A percentile compares a stretch with the other conserved stretches of the same genome.
Conservation (phyloP, 345 rosid species). For the Boechera divaricarpa region DNA sequence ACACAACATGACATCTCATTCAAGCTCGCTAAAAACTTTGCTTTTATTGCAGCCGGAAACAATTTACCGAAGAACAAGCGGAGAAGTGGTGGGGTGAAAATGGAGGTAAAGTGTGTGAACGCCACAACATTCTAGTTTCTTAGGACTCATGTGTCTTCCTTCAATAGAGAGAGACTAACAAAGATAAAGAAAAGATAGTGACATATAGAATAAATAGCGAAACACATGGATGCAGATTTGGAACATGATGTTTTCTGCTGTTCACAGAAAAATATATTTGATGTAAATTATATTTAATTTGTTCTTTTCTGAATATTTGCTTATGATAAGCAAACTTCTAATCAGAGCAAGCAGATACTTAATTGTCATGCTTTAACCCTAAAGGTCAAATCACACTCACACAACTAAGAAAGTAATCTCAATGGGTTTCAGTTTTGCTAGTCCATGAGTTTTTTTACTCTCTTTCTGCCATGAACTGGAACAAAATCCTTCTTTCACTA, state of each 20-base stretch:
- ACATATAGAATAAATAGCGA: slow-evolving; percentile 31
- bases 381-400: background rate
- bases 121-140: slow-evolving; percentile 52
- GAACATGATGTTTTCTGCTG: slow-evolving; percentile 21
- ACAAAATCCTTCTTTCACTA: no score
- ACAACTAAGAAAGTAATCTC: background rate
- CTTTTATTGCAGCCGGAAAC: slow-evolving; percentile 61
- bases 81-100: slow-evolving; percentile 95
- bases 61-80: slow-evolving; percentile 75
- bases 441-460: no score
- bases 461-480: no score
- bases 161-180: background rate
- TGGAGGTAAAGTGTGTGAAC: slow-evolving; percentile 64
- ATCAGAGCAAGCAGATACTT: background rate
- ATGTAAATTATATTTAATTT: slow-evolving; percentile 9
- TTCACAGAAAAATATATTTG: slow-evolving; percentile 3
- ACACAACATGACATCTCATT: background rate
- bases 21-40: background rate
- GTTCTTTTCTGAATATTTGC: background rate
- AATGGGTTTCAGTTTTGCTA: background rate
- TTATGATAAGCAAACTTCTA: background rate
- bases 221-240: slow-evolving; percentile 10
- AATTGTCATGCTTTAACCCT: background rate
- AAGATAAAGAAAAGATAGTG: slow-evolving; percentile 19
- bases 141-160: slow-evolving; percentile 23